Evolutionary conservation across 1,139 yeast species (phyloP).

Genomic region (Kluyveromyces sp.): DNA sequence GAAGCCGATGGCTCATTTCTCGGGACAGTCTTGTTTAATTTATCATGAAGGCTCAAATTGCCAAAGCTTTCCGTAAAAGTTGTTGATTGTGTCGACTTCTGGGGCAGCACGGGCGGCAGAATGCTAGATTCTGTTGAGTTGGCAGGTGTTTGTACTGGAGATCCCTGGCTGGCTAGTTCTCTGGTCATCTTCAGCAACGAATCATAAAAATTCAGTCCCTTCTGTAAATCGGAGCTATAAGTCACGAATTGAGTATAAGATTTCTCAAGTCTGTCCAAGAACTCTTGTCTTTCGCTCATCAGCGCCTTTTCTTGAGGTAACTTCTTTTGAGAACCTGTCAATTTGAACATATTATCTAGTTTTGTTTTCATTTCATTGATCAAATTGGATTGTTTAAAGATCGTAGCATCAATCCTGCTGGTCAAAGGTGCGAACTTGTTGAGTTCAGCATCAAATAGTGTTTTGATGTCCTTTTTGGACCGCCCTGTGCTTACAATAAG

Average conservation of each 20-base stretch:
- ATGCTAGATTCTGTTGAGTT: neutral
- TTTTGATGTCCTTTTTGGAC: conserved; percentile 50
- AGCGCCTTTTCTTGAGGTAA: conserved; percentile 34
- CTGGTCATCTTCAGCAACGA: conserved; percentile 42
- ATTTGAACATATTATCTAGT: conserved; percentile 51
- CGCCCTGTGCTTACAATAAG: conserved; percentile 61
- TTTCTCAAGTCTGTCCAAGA: conserved; percentile 43
- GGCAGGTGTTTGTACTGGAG: neutral
- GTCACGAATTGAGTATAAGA: conserved; percentile 50
- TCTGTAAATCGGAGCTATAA: conserved; percentile 50
- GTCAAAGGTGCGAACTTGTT: conserved; percentile 69
- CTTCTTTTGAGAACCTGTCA: conserved; percentile 34
- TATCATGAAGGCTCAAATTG: neutral
- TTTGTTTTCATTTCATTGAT: conserved; percentile 49
- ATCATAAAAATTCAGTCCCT: conserved; percentile 59
- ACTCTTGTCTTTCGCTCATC: conserved; percentile 35
- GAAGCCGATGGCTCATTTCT: neutral
- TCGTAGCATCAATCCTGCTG: conserved; percentile 59
- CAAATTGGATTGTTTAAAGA: conserved; percentile 53
- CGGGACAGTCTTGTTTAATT: neutral
- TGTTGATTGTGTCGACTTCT: neutral
- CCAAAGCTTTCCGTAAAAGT: conserved; percentile 1
- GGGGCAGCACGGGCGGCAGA: conserved; percentile 3
- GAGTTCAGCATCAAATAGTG: conserved; percentile 65
- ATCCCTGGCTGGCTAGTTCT: conserved; percentile 20